Percentiles rank a stretch among this genome's conserved stretches.
phyloP scores from a whole-genome alignment of 352 stramenopile species.

The Phytophthora chlamydospora region DNA sequence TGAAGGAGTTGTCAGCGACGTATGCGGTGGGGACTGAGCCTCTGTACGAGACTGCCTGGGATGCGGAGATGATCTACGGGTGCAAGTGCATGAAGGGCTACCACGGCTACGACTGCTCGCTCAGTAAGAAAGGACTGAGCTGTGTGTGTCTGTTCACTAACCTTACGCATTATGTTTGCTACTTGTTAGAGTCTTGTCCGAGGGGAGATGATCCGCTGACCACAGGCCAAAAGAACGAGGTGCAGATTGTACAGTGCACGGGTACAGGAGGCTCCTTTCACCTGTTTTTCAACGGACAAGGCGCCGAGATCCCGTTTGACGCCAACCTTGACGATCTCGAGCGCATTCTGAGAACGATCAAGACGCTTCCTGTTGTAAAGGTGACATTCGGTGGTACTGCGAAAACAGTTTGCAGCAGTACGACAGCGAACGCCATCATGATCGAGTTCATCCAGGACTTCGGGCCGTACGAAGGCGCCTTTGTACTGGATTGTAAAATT shows the following conservation, averaged over 20 bases:
- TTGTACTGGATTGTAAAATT: not conserved
- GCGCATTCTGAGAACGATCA: constrained; percentile 49
- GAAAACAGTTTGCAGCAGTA: constrained; percentile 50
- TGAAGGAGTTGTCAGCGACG: constrained; percentile 56
- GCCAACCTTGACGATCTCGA: constrained; percentile 55
- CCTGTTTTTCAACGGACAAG: constrained; percentile 69
- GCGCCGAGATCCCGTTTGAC: constrained; percentile 58
- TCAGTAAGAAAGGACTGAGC: constrained; percentile 33
- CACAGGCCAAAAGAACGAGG: constrained; percentile 82
- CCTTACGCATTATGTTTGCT: not conserved
- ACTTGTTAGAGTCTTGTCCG: constrained; percentile 67
- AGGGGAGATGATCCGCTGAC: constrained; percentile 89
- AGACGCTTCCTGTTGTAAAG: constrained; percentile 44
- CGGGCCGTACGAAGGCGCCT: constrained; percentile 46
- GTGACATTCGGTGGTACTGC: constrained; percentile 51
- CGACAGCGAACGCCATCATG: constrained; percentile 50
- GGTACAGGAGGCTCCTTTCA: constrained; percentile 68
- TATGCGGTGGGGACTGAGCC: constrained; percentile 55
- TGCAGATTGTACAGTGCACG: constrained; percentile 84
- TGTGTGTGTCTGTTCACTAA: not conserved
- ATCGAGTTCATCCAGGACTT: constrained; percentile 72
- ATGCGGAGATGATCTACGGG: constrained; percentile 84
- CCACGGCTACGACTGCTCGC: constrained; percentile 85
- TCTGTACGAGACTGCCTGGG: constrained; percentile 62
- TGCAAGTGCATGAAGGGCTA: constrained; percentile 89